Percentiles rank a stretch among this genome's conserved stretches.
These are phyloP conservation scores for Cyanodermella asteris DNA, from an alignment of 2,329 filamentous ascomycete species.

Conservation along the genomic window DNA sequence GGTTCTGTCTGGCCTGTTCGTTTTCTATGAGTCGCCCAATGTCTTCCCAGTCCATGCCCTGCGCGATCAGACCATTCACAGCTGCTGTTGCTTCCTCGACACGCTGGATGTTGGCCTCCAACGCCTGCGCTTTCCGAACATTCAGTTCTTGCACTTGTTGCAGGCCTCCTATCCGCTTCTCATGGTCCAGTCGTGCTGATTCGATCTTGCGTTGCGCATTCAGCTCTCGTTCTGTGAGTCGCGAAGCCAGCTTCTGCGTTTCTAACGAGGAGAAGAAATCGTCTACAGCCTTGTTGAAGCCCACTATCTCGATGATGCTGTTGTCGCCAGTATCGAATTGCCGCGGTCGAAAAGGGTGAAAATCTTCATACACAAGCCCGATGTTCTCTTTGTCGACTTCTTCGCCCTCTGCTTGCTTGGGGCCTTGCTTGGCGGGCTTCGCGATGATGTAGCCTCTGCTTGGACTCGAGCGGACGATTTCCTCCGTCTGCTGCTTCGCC, in stretches of 20 bases:
- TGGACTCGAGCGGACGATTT: slow-evolving; percentile 41
- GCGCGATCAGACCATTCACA: slow-evolving; percentile 71
- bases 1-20: slow-evolving; percentile 60
- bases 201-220: slow-evolving; percentile 67
- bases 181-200: slow-evolving; percentile 62
- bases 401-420: slow-evolving; percentile 17
- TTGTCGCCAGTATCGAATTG: slow-evolving; percentile 52
- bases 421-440: slow-evolving; percentile 25
- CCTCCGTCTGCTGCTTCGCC: slow-evolving; percentile 46
- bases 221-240: slow-evolving; percentile 60
- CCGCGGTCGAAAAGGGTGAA: slow-evolving; percentile 71
- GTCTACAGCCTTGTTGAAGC: slow-evolving; percentile 83
- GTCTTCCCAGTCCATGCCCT: slow-evolving; percentile 95
- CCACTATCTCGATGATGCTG: slow-evolving; percentile 53
- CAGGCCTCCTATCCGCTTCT: slow-evolving; percentile 62
- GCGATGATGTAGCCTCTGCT: slow-evolving; percentile 79
- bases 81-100: slow-evolving; percentile 86
- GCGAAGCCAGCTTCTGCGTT: slow-evolving; percentile 73
- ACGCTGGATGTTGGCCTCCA: slow-evolving; percentile 73
- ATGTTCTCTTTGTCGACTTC: slow-evolving; percentile 13
- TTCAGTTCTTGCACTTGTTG: slow-evolving; percentile 66
- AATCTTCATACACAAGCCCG: slow-evolving; percentile 65
- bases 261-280: slow-evolving; percentile 96
- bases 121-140: slow-evolving; percentile 67
- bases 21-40: slow-evolving; percentile 73